Evolutionary conservation across 2,329 filamentous ascomycete species (phyloP), one percentile per base, ranked within the genome.

Genomic region (Grosmannia huntii): DNA sequence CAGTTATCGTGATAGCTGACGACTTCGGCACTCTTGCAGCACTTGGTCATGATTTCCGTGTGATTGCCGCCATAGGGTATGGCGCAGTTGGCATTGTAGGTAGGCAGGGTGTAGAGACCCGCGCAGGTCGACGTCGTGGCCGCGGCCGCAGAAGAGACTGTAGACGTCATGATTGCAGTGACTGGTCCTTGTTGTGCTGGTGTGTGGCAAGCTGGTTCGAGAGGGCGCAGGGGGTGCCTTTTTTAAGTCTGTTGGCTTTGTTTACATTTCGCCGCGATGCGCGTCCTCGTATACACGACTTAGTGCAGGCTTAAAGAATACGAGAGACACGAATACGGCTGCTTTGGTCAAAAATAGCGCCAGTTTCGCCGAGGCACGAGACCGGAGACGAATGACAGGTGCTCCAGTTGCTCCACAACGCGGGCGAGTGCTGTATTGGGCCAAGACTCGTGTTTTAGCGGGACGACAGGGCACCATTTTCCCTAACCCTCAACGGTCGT

Each of bases 21-120:
- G 27, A 57, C 50, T 7, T 57, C 50, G 27, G 56, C 56, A 14
- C 1, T 21, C 21, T 16, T 16, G 38, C 56, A 57, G 28, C 56
- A 57, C 19, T 23, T 28, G 4, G 27, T 28, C 56, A 57, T 57
- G 19, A 57, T 57, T n/a, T 53, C 50, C 27, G 49, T 57, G 36
- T 57, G 49, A 41, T 57, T 57, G 49, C 56, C 56, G 38, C 56
- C 49, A 41, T 57, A 57, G 36, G 56, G 25, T 5, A 57, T 57
- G 27, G 56, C 56, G 44, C 56, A 57, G 50, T 57, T 57, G 56
- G 56, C 56, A 36, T 57, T 50, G 38, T 48, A 50, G 25, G 33
- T 53, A 10, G 56, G 56, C 33, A 50, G 33, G n/a, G 31, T 36
- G 38, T 57, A 57, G n/a, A 57, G 56, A 36, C 44, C 41, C 27